Evolutionary conservation across 805 yeast genomes (phyloP), one percentile per base, ranked within the genome.

Genomic region (Nakazawaea ishiwadae): DNA sequence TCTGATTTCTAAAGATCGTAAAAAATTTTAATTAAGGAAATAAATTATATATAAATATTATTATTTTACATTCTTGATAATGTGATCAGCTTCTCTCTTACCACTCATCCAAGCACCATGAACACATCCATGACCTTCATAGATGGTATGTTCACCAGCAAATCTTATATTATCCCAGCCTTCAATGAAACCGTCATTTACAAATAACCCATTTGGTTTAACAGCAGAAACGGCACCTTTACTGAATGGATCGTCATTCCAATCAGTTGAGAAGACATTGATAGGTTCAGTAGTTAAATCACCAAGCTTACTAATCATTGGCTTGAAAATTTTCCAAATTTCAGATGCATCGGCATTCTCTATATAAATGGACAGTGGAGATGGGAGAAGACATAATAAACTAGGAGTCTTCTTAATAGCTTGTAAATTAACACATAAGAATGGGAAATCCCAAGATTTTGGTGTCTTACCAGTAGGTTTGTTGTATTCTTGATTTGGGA

Each of bases 101-200:
- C 80, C 81, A 40, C 75, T 65, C 37, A 51, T 48, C 62, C 75
- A 76, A 0, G 82, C 82, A 3, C 80, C 82, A 52, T 77, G 81
- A 3, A 69, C 78, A 55, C 81, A 76, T 1, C 81, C 81, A 27
- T 69, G 69, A 5, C 80, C 81, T 34, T 70, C 74, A 37, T 60
- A 58, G 20, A 62, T 62, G 7, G 78, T 62, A 46, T 74, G 81
- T 51, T 76, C 82, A 4, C 82, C 81, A 1, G 79, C 81, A 59
- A 77, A 77, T 31, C 79, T 58, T 21, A 76, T 63, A 17, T 68
- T 51, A 10, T 63, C 63, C 39, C 53, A 52, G 3, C 66, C 66
- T 28, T 61, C 60, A 37, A 61, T 55, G 18, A 54, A 42, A 5
- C 49, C 56, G 34, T 52, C 59, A 30, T 57, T 56, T n/a, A 59